Conservation (phyloP, 768 basidiomycete genomes). For the Clathrus columnatus region DNA sequence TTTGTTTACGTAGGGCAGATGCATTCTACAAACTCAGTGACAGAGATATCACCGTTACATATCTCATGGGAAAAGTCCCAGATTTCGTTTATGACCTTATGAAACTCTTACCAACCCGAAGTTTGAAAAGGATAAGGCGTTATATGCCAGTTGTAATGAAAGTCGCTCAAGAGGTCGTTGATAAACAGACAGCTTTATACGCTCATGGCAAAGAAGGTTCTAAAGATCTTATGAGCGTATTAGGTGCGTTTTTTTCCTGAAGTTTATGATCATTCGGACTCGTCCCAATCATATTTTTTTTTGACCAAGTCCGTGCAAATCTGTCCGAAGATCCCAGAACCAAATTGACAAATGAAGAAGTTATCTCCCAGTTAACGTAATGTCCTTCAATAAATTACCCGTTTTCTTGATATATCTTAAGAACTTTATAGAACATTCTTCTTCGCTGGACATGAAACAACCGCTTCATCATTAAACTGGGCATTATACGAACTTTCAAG, state of each 20-base stretch:
- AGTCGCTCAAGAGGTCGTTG: constrained; percentile 18
- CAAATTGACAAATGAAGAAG: neutral
- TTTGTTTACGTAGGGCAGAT: too few species aligned
- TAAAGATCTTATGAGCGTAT: constrained; percentile 28
- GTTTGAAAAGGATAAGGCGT: constrained; percentile 21
- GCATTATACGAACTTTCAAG: constrained; percentile 24
- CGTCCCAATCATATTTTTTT: too few species aligned
- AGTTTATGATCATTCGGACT: too few species aligned
- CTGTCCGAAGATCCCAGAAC: neutral
- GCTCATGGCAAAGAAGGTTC: constrained; percentile 16
- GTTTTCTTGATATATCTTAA: too few species aligned
- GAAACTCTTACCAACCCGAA: constrained; percentile 23
- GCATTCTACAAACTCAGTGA: neutral
- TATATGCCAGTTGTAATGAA: constrained; percentile 20
- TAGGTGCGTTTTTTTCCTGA: constrained; percentile 20
- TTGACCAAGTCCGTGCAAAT: too few species aligned
- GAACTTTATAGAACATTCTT: too few species aligned
- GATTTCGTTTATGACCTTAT: constrained; percentile 18
- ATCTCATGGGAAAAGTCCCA: constrained; percentile 23
- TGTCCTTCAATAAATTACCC: too few species aligned
- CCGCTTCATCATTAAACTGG: too few species aligned
- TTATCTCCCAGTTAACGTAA: neutral
- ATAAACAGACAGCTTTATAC: constrained; percentile 17
- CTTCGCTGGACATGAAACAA: too few species aligned
- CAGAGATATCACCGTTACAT: constrained; percentile 17